These are phyloP conservation scores for Sporothrix mexicana DNA, from an alignment of 2,329 filamentous ascomycete species.

Conservation along the genomic window DNA sequence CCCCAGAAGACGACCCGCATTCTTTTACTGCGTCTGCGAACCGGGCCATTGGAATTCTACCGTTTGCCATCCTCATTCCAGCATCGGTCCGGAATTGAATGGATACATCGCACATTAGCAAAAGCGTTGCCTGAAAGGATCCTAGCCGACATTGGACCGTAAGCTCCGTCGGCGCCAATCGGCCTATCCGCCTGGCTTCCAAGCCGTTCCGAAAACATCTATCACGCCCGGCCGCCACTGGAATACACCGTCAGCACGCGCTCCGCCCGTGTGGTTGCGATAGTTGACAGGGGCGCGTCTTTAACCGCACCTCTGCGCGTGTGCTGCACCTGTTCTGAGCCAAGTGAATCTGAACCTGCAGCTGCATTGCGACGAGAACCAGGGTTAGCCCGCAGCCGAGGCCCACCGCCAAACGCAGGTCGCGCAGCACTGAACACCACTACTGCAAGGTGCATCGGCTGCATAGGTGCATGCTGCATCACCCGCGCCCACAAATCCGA, in stretches of 20 bases:
- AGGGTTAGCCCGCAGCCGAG: conserved; percentile 19
- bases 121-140: conserved; percentile 5
- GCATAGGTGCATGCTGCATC: conserved; percentile 27
- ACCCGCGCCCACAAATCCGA: conserved; percentile 8
- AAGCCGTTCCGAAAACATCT: background rate
- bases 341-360: conserved; percentile 5
- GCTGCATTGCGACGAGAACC: background rate
- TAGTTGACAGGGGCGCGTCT: conserved; percentile 1
- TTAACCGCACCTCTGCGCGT: background rate
- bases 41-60: conserved; percentile 14
- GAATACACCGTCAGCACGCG: conserved; percentile 2
- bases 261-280: conserved; percentile 5
- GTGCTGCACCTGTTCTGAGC: background rate
- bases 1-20: conserved; percentile 23
- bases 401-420: conserved; percentile 27
- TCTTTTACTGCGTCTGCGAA: conserved; percentile 15
- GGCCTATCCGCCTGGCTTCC: background rate
- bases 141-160: background rate
- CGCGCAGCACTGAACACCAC: conserved; percentile 23
- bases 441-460: conserved; percentile 32
- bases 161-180: background rate
- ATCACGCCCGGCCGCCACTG: background rate
- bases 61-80: conserved; percentile 9
- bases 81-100: background rate
- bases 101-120: background rate